Conservation (phyloP, 164 flowering plant genomes). For the Umbilicus rupestris region DNA sequence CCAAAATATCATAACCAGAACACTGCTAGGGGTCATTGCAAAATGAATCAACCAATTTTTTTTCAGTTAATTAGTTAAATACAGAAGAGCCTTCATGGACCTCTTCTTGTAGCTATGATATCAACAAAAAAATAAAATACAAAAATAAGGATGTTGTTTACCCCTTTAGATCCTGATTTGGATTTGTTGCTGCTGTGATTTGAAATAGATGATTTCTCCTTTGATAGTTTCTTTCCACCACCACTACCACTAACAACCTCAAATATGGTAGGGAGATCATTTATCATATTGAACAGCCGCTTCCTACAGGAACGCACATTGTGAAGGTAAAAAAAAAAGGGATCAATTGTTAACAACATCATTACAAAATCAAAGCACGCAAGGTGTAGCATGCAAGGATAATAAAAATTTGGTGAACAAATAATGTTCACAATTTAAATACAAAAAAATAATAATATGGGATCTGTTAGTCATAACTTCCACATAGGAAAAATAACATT, state of each 20-base stretch:
- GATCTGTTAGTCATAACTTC: not conserved
- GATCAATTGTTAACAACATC: not conserved
- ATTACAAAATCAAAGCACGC: not conserved
- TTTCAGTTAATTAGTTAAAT: not conserved
- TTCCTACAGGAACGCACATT: conserved; percentile 15
- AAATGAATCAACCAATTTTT: not conserved
- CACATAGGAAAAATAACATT: not conserved
- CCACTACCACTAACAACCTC: conserved; percentile 30
- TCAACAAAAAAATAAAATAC: not conserved
- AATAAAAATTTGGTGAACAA: no score
- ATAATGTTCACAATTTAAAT: no score
- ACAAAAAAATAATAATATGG: no score
- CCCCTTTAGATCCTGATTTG: conserved; percentile 27
- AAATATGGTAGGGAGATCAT: conserved; percentile 33
- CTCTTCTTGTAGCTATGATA: not conserved
- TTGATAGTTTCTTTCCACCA: conserved; percentile 21
- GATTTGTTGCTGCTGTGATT: conserved; percentile 19
- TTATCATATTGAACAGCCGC: conserved; percentile 33
- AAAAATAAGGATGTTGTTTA: conserved; percentile 10
- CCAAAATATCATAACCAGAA: no score
- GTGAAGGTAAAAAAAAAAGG: not conserved
- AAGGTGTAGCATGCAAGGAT: no score
- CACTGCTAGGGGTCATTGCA: no score
- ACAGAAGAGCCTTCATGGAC: not conserved
- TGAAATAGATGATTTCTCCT: conserved; percentile 24